phyloP scores from a whole-genome alignment of 345 rosid species.

The Eucalyptus regnans region DNA sequence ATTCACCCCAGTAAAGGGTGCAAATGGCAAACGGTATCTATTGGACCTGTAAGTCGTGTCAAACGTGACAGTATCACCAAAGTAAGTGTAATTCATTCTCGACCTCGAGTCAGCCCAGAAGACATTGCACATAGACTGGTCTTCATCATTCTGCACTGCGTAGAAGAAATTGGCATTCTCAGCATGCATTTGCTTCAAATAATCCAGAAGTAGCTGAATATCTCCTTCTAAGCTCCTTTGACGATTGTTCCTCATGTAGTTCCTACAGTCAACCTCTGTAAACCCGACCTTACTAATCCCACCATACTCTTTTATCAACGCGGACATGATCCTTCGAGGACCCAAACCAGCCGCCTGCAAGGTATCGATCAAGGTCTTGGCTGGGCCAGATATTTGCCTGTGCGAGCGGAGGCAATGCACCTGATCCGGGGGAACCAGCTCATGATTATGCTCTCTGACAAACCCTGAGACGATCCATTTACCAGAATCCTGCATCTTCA shows the following conservation, averaged over 20 bases:
- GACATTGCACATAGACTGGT: slow-evolving; percentile 19
- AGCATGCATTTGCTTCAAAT: slow-evolving; percentile 29
- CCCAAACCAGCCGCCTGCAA: slow-evolving; percentile 45
- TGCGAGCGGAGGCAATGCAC: slow-evolving; percentile 40
- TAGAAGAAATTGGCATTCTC: slow-evolving; percentile 37
- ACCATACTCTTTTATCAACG: slow-evolving; percentile 32
- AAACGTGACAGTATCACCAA: slow-evolving; percentile 40
- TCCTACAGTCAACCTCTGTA: slow-evolving; percentile 41
- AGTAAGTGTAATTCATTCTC: slow-evolving; percentile 29
- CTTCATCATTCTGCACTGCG: slow-evolving; percentile 30
- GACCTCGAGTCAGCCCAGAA: slow-evolving; percentile 50
- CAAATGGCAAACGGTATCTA: slow-evolving; percentile 40
- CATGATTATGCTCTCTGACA: slow-evolving; percentile 28
- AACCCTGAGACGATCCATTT: slow-evolving; percentile 37
- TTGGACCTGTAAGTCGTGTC: slow-evolving; percentile 40
- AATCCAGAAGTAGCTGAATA: slow-evolving; percentile 32
- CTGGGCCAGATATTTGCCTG: slow-evolving; percentile 36
- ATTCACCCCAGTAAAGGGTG: slow-evolving; percentile 45
- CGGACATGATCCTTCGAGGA: slow-evolving; percentile 41
- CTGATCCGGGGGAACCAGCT: slow-evolving; percentile 34
- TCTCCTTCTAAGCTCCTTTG: slow-evolving; percentile 36
- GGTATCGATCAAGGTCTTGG: slow-evolving; percentile 37
- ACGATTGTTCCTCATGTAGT: slow-evolving; percentile 34
- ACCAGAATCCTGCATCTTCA: slow-evolving; percentile 39
- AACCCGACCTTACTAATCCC: slow-evolving; percentile 42